phyloP scores from a whole-genome alignment of 371 early-diverging fungal genomes.

The Phascolomyces articulosus region DNA sequence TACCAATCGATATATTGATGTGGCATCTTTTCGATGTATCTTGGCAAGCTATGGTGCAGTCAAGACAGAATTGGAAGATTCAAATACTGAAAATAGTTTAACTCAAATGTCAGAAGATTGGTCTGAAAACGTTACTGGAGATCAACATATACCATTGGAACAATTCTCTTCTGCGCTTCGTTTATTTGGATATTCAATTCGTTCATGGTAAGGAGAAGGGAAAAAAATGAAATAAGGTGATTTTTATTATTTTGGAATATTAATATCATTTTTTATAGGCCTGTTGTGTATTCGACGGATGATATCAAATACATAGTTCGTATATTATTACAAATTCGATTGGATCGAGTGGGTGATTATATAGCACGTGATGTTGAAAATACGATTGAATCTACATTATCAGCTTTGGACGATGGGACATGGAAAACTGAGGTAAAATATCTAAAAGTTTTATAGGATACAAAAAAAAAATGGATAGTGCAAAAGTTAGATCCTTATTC shows the following conservation, averaged over 20 bases:
- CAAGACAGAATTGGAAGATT: conserved; percentile 10
- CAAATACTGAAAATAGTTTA: not conserved
- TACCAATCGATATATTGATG: conserved; percentile 11
- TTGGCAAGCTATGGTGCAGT: conserved; percentile 21
- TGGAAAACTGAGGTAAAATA: conserved; percentile 27
- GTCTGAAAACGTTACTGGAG: conserved; percentile 7
- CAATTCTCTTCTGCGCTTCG: conserved; percentile 34
- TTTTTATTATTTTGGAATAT: too few species aligned
- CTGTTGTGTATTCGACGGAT: conserved; percentile 27
- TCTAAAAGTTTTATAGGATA: too few species aligned
- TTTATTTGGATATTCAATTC: conserved; percentile 36
- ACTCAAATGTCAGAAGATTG: conserved; percentile 12
- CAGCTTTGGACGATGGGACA: conserved; percentile 2
- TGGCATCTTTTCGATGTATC: conserved; percentile 16
- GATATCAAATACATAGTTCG: conserved; percentile 26
- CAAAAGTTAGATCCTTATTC: too few species aligned
- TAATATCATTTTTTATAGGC: too few species aligned
- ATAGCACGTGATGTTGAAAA: conserved; percentile 33
- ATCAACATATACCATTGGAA: conserved; percentile 28
- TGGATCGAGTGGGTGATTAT: conserved; percentile 30
- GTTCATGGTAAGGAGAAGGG: conserved; percentile 19
- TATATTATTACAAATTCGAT: conserved; percentile 29
- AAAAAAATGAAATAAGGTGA: not conserved
- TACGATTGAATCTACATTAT: conserved; percentile 18
- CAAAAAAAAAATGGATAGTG: too few species aligned